phyloP scores from a whole-genome alignment of 208 protist genomes.

The Leishmania braziliensis region DNA sequence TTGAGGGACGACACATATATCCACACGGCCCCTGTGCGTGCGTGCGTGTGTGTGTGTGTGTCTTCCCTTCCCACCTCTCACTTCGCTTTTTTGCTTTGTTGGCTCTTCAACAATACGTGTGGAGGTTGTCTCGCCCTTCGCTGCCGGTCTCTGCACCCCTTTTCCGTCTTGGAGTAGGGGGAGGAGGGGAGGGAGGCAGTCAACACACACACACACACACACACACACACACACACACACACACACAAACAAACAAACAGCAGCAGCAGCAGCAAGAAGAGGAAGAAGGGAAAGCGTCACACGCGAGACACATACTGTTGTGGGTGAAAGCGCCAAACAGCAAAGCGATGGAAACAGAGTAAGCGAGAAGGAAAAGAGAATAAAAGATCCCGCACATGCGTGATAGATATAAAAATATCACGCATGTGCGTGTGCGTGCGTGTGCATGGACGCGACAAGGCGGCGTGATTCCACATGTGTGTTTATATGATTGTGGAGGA shows the following conservation, averaged over 20 bases:
- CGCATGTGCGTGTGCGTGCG: background rate
- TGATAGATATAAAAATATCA: background rate
- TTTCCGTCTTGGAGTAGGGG: background rate
- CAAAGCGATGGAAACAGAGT: conserved; percentile 14
- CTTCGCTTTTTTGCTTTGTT: conserved; percentile 5
- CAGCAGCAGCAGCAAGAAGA: background rate
- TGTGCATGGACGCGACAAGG: too few species aligned
- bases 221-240: background rate
- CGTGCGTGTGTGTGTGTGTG: background rate
- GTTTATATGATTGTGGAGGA: background rate
- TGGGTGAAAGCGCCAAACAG: background rate
- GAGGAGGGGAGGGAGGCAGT: background rate
- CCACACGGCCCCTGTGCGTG: background rate
- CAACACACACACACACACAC: background rate
- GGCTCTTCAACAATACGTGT: background rate
- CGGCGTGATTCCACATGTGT: background rate
- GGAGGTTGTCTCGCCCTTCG: too few species aligned
- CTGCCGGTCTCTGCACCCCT: too few species aligned
- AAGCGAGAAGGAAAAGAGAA: background rate
- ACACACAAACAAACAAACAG: background rate
- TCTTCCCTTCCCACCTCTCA: background rate
- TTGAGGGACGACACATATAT: background rate
- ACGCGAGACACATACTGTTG: background rate
- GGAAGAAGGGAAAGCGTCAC: background rate
- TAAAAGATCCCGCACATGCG: too few species aligned